Conservation (phyloP, 441 rosid species). For the Brassica hybrid region DNA sequence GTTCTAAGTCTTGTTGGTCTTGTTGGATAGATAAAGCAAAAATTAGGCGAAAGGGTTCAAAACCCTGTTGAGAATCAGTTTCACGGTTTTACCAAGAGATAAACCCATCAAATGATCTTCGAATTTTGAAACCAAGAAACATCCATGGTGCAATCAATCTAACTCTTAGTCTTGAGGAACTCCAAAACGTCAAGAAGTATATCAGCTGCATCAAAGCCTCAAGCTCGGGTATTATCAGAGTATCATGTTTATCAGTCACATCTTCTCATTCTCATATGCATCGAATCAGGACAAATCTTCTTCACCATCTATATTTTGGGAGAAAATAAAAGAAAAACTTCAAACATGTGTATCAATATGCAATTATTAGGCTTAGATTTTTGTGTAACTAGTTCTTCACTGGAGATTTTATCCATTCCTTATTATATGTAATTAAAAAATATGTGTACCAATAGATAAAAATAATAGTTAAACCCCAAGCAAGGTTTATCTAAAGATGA, state of each 20-base stretch:
- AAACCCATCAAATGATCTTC: constrained; percentile 5
- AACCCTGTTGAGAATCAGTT: constrained; percentile 6
- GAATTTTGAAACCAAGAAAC: not conserved
- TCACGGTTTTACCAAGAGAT: constrained; percentile 1
- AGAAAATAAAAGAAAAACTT: not conserved
- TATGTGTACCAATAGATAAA: constrained; percentile 12
- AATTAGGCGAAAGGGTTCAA: constrained; percentile 3
- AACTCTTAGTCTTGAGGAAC: not conserved
- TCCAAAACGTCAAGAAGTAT: constrained; percentile 7
- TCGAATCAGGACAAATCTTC: constrained; percentile 6
- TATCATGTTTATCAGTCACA: not conserved
- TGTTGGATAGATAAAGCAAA: not conserved
- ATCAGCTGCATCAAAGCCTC: constrained; percentile 9
- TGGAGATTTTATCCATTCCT: not conserved
- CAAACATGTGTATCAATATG: not conserved
- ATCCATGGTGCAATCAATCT: constrained; percentile 4
- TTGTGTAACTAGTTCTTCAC: not conserved
- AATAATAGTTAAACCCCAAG: not conserved
- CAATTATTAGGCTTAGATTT: not conserved
- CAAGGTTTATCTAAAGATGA: constrained; percentile 1
- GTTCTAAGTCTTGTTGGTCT: constrained; percentile 3
- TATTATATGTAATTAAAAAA: not conserved
- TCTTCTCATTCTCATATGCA: constrained; percentile 19
- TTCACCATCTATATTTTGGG: not conserved
- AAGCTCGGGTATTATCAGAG: not conserved